Percentiles rank a stretch among this genome's conserved stretches.
These are phyloP conservation scores for Linnemannia schmuckeri DNA, from an alignment of 192 early-diverging fungal genomes.

Conservation along the genomic window DNA sequence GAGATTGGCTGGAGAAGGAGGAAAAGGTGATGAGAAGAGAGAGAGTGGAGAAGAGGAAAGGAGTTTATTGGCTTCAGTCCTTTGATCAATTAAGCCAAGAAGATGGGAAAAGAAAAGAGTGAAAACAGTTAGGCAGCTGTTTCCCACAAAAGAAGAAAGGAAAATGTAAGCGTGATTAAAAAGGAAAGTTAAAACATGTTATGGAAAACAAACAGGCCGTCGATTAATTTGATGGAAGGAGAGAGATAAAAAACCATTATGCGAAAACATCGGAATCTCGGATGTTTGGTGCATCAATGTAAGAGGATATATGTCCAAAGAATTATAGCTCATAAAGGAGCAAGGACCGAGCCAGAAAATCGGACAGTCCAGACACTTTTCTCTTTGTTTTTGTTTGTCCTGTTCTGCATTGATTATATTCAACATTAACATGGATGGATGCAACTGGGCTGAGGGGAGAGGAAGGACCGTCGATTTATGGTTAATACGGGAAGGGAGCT, in stretches of 20 bases:
- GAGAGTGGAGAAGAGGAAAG: background rate
- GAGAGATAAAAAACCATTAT: background rate
- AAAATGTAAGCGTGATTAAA: background rate
- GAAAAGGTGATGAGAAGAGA: background rate
- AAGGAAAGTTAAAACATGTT: background rate
- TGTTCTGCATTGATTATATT: background rate
- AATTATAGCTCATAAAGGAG: background rate
- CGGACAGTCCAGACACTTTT: background rate
- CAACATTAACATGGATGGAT: background rate
- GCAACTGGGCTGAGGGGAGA: background rate
- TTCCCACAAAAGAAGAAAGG: background rate
- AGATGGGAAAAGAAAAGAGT: background rate
- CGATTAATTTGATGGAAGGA: no score
- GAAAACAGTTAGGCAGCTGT: background rate
- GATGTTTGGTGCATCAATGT: background rate
- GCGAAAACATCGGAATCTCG: background rate
- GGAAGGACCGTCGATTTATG: background rate
- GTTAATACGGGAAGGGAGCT: background rate
- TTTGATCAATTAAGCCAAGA: background rate
- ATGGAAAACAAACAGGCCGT: background rate
- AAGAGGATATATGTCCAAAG: background rate
- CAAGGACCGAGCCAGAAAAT: background rate
- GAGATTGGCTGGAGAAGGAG: background rate
- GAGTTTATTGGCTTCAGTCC: background rate
- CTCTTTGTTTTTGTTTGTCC: background rate